Conservation (phyloP, 805 yeast genomes). For the Myxozyma geophila region DNA sequence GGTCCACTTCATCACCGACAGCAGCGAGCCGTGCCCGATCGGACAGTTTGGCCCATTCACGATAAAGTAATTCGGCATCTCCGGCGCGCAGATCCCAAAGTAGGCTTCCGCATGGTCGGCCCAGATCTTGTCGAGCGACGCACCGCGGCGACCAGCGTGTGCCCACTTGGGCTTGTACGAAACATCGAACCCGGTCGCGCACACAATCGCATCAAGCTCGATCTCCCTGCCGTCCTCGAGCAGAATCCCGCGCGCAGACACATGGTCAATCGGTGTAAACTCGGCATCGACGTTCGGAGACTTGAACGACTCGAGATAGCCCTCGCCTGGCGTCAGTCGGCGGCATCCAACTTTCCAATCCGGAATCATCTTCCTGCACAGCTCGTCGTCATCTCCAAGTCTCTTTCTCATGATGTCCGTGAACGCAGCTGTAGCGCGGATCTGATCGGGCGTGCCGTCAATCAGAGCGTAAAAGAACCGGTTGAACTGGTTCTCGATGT, state of each 20-base stretch:
- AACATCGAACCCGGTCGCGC: constrained; percentile 25
- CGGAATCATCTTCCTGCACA: constrained; percentile 22
- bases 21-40: constrained; percentile 5
- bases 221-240: constrained; percentile 18
- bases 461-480: background rate
- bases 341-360: constrained; percentile 34
- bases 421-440: background rate
- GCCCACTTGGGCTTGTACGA: constrained; percentile 26
- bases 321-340: constrained; percentile 35
- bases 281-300: constrained; percentile 20
- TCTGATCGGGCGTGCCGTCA: background rate
- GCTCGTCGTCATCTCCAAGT: constrained; percentile 13
- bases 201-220: constrained; percentile 1
- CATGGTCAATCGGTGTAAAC: constrained; percentile 15
- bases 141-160: constrained; percentile 24
- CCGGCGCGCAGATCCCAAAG: constrained; percentile 22
- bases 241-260: constrained; percentile 24
- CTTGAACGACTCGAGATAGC: constrained; percentile 28
- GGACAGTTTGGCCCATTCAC: constrained; percentile 30
- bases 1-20: constrained; percentile 12
- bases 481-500: constrained; percentile 30
- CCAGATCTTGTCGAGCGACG: constrained; percentile 27
- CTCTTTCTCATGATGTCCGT: constrained; percentile 1
- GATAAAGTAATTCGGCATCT: constrained; percentile 31
- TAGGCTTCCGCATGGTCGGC: constrained; percentile 21